Conservation (phyloP, 2,329 filamentous ascomycete genomes). For the Diaporthe citri region DNA sequence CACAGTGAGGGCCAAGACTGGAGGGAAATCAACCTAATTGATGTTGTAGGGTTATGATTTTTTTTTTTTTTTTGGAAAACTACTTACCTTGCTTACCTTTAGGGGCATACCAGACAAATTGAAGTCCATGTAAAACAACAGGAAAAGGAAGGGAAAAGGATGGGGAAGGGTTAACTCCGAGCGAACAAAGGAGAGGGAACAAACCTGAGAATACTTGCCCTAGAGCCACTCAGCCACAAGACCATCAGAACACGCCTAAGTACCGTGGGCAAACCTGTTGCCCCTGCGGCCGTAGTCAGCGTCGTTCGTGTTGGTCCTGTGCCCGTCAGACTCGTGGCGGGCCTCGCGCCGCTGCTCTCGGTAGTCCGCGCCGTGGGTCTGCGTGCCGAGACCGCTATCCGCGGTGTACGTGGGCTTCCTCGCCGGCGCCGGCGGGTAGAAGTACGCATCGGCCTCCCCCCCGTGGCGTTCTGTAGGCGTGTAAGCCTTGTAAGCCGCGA, state of each 20-base stretch:
- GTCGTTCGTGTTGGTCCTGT: background rate
- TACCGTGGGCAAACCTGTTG: conserved; percentile 6
- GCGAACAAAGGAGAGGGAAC: background rate
- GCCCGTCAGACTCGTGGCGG: background rate
- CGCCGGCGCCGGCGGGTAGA: background rate
- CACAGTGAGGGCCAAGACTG: background rate
- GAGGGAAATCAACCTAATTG: background rate
- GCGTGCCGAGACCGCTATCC: background rate
- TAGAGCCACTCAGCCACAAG: background rate
- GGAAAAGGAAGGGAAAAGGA: background rate
- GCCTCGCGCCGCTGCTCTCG: background rate
- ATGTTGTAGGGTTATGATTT: background rate
- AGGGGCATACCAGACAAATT: background rate
- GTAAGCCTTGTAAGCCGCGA: background rate
- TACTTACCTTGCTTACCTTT: background rate
- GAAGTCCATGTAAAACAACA: background rate
- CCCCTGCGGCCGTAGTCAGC: conserved; percentile 7
- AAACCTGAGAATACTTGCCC: too few relatives aligned
- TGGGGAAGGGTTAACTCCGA: background rate
- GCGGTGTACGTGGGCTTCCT: background rate
- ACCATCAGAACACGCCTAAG: background rate
- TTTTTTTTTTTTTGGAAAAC: background rate
- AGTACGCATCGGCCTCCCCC: background rate
- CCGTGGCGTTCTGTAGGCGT: fast-evolving
- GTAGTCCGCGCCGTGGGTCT: background rate